Base-by-base conservation (phyloP, 73 alveolate species). In the Paramecium sexaurelia region DNA sequence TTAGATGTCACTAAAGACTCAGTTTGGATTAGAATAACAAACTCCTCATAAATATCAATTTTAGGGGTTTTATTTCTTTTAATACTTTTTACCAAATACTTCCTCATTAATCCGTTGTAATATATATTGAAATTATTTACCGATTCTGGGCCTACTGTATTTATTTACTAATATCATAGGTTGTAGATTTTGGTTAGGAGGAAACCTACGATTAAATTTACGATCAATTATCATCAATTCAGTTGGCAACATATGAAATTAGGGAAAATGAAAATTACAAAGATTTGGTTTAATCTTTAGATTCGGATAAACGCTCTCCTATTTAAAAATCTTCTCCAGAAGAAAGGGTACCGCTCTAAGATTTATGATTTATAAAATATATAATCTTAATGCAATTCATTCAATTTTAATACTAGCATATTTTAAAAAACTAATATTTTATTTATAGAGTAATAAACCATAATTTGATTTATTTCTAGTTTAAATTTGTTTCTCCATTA, bases 241-340 rank as follows among this genome's bases (percentile, higher is more conserved):
- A 78, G 19, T 22, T 78, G 55, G 90, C 90, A 3, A 78, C 90
- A 4, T 78, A 78, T 78, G 90, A 78, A 20, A 78, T 78, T 19
- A 78, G 40, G 27, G 68, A 39, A 10, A 78, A 78, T 78, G 90
- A 78, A 78, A 26, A 37, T 40, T 51, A 51, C 27, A 51, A n/a
- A 29, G 27, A 51, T 51, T n/a, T 51, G n/a, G 29, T 17, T 17
- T 17, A 51, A 6, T 51, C 29, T 51, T 6, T 51, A 17, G 29
- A 51, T n/a, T 51, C 67, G 17, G 67, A 51, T 51, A 26, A 51
- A 17, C 1, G 67, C 15, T 51, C 29, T 22, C 35, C 15, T 15
- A 51, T 29, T 5, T 51, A 51, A 51, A 51, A 29, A 51, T 17
- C 15, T 6, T n/a, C 27, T 5, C 29, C 15, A 51, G 29, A 51